Evolutionary conservation across 1,139 yeast species (phyloP).

Genomic region (Ogataea hybrid): DNA sequence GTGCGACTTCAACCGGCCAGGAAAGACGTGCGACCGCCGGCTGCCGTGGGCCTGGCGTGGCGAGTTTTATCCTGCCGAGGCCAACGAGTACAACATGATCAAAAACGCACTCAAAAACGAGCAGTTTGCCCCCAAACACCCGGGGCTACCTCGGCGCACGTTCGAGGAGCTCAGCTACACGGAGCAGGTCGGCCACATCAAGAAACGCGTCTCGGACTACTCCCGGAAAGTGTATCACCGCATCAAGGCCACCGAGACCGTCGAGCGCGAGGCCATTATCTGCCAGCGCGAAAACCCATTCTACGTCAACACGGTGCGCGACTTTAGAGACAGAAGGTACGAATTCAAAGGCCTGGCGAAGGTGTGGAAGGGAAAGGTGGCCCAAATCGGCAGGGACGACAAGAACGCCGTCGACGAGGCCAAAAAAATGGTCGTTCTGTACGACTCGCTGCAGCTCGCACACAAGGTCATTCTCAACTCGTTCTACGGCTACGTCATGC

Average conservation of each 20-base stretch:
- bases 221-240: conserved; percentile 83
- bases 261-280: conserved; percentile 88
- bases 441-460: conserved; percentile 94
- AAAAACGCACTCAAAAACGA: conserved; percentile 82
- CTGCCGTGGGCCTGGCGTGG: conserved; percentile 99
- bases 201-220: conserved; percentile 80
- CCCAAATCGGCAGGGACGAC: conserved; percentile 53
- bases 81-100: conserved; percentile 89
- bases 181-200: conserved; percentile 76
- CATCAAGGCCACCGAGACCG: conserved; percentile 76
- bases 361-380: conserved; percentile 85
- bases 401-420: conserved; percentile 74
- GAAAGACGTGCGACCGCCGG: conserved; percentile 87
- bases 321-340: conserved; percentile 93
- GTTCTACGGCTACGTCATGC: conserved; percentile 97
- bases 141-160: conserved; percentile 53
- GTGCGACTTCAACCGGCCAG: conserved; percentile 96
- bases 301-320: conserved; percentile 90
- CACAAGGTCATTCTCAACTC: conserved; percentile 97
- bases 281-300: conserved; percentile 98
- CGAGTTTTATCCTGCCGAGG: conserved; percentile 87
- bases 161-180: conserved; percentile 74
- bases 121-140: conserved; percentile 62
- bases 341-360: conserved; percentile 94
- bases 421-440: conserved; percentile 86